Percentiles rank a stretch among this genome's conserved stretches.
These are phyloP conservation scores for Podaxis rugospora DNA, from an alignment of 768 basidiomycete genomes.

Conservation along the genomic window DNA sequence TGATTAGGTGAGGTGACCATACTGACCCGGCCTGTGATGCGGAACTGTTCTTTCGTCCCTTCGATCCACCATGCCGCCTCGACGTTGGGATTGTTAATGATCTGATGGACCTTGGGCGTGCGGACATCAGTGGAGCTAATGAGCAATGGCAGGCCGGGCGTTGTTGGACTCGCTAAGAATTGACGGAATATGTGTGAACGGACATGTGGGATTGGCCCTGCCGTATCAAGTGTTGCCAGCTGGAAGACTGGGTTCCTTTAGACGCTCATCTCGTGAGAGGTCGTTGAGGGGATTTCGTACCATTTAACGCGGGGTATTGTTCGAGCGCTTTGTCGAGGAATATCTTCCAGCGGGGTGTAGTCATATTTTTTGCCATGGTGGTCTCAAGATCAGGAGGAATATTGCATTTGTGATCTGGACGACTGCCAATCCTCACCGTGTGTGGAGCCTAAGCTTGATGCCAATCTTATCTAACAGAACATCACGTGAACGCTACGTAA, in stretches of 20 bases:
- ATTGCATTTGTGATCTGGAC: background rate
- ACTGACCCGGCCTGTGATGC: slow-evolving; percentile 54
- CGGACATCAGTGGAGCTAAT: slow-evolving; percentile 71
- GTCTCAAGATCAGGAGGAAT: background rate
- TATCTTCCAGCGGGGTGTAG: slow-evolving; percentile 11
- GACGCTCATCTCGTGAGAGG: background rate
- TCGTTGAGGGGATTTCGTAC: background rate
- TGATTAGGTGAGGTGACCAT: slow-evolving; percentile 50
- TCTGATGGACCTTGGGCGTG: slow-evolving; percentile 59
- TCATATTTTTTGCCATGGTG: background rate
- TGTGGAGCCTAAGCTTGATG: background rate
- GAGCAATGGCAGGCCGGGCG: slow-evolving; percentile 48
- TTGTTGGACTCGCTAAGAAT: slow-evolving; percentile 40
- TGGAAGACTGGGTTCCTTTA: slow-evolving; percentile 45
- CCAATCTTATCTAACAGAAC: background rate
- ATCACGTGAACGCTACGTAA: background rate
- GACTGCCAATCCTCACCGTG: background rate
- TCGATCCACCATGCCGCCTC: slow-evolving; percentile 77
- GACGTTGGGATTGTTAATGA: slow-evolving; percentile 42
- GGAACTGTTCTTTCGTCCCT: slow-evolving; percentile 66
- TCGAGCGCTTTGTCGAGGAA: slow-evolving; percentile 10
- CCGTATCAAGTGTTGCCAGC: slow-evolving; percentile 50
- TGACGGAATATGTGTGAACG: slow-evolving; percentile 62
- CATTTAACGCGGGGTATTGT: slow-evolving; percentile 6
- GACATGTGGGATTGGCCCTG: slow-evolving; percentile 45